phyloP scores from a whole-genome alignment of 2,329 filamentous ascomycete genomes.

The Teratosphaeriaceae sp. region DNA sequence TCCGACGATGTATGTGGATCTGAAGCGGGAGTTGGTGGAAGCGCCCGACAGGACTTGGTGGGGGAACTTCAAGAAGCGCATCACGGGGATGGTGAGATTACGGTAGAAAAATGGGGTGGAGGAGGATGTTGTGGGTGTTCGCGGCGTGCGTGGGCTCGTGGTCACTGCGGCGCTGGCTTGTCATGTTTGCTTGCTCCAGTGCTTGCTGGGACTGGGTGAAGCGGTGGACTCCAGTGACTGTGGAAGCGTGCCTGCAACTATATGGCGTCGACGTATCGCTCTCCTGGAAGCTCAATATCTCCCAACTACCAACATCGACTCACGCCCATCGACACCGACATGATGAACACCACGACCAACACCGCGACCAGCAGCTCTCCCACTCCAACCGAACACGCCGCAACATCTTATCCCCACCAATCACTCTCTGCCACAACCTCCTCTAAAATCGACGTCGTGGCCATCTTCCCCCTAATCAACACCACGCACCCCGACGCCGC shows the following conservation, averaged over 20 bases:
- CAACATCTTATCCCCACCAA: neutral
- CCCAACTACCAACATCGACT: too few relatives aligned
- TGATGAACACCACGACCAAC: neutral
- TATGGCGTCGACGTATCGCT: too few relatives aligned
- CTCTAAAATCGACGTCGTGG: neutral
- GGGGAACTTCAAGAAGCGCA: conserved; percentile 37
- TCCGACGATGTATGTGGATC: conserved; percentile 46
- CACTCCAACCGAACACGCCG: neutral
- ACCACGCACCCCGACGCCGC: neutral
- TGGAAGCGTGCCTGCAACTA: too few relatives aligned
- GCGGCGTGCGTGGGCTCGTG: neutral
- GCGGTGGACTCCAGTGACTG: too few relatives aligned
- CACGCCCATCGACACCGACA: too few relatives aligned
- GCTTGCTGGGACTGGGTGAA: too few relatives aligned
- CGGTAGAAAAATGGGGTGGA: conserved; percentile 22
- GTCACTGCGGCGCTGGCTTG: too few relatives aligned
- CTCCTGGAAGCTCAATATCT: too few relatives aligned
- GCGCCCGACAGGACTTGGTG: conserved; percentile 45
- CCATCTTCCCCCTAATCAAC: conserved; percentile 6
- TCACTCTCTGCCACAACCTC: neutral
- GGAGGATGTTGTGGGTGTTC: neutral
- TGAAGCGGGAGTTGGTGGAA: conserved; percentile 48
- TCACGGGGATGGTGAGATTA: conserved; percentile 44
- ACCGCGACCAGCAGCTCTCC: neutral
- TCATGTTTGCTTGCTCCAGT: too few relatives aligned